Conservation (phyloP, 106 monocot species). For the Platanthera zijinensis region DNA sequence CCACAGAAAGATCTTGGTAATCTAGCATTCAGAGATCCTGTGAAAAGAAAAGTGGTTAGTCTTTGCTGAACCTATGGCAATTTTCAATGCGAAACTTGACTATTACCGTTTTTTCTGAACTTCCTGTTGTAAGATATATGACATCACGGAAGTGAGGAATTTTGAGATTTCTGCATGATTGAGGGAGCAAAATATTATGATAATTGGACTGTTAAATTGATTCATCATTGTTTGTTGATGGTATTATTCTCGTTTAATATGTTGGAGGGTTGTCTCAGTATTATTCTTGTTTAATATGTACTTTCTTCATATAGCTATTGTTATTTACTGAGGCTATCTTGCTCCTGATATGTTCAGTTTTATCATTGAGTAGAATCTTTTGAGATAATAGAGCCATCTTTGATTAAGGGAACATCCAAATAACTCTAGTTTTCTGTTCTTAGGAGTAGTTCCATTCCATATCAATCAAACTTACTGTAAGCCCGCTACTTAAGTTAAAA, state of each 20-base stretch:
- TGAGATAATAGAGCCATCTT: not conserved
- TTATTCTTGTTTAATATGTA: not conserved
- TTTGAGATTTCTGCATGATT: constrained; percentile 1
- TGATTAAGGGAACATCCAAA: not conserved
- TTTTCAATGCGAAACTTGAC: not conserved
- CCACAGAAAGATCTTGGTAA: constrained; percentile 71
- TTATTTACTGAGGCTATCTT: not conserved
- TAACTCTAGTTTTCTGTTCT: not conserved
- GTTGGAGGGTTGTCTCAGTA: not conserved
- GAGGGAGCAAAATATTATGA: not conserved
- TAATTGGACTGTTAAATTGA: not conserved
- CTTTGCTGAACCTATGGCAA: not conserved
- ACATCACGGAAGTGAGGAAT: not conserved
- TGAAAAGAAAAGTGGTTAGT: constrained; percentile 80
- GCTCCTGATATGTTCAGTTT: not conserved
- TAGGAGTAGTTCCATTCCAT: not conserved
- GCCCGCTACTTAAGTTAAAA: no score
- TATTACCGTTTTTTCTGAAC: not conserved
- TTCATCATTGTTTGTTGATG: not conserved
- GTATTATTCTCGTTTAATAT: not conserved
- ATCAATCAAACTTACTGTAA: not conserved
- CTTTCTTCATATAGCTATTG: not conserved
- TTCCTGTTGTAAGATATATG: not conserved
- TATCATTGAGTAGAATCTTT: not conserved
- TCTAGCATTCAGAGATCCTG: constrained; percentile 81